These are phyloP conservation scores for Zygosaccharomyces pseudobailii DNA, from an alignment of 1,139 yeast species.

Conservation along the genomic window DNA sequence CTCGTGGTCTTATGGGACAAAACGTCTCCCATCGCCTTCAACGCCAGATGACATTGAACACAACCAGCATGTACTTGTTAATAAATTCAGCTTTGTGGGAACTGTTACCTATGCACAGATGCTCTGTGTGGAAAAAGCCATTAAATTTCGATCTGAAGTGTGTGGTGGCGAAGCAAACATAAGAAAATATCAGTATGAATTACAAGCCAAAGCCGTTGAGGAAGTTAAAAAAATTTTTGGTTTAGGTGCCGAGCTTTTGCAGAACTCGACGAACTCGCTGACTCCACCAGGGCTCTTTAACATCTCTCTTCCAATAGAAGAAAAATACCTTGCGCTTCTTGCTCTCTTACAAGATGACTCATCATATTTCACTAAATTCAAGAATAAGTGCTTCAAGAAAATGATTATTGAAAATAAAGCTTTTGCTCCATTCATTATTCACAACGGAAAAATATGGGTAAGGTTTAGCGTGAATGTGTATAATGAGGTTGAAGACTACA, in stretches of 20 bases:
- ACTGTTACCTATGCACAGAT: conserved; percentile 37
- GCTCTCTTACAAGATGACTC: conserved; percentile 10
- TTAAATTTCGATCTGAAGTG: conserved; percentile 45
- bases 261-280: conserved; percentile 17
- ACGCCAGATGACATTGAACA: conserved; percentile 6
- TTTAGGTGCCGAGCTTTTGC: conserved; percentile 15
- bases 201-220: conserved; percentile 44
- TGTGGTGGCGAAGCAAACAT: conserved; percentile 64
- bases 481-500: conserved; percentile 52
- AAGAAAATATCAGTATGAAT: conserved; percentile 41
- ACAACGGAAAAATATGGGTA: conserved; percentile 42
- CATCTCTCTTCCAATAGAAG: conserved; percentile 16
- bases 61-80: conserved; percentile 14
- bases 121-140: conserved; percentile 40
- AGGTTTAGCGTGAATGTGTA: conserved; percentile 61
- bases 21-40: conserved; percentile 4
- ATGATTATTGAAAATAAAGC: conserved; percentile 37
- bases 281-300: conserved; percentile 21
- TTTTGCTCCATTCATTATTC: conserved; percentile 44
- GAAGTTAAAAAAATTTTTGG: conserved; percentile 36
- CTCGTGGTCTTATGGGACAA: conserved; percentile 32
- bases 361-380: conserved; percentile 11
- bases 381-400: conserved; percentile 17
- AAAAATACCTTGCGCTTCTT: conserved; percentile 10
- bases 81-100: conserved; percentile 37